Base-by-base conservation (phyloP, 2,329 filamentous ascomycete species). In the Microascus cirrosus region DNA sequence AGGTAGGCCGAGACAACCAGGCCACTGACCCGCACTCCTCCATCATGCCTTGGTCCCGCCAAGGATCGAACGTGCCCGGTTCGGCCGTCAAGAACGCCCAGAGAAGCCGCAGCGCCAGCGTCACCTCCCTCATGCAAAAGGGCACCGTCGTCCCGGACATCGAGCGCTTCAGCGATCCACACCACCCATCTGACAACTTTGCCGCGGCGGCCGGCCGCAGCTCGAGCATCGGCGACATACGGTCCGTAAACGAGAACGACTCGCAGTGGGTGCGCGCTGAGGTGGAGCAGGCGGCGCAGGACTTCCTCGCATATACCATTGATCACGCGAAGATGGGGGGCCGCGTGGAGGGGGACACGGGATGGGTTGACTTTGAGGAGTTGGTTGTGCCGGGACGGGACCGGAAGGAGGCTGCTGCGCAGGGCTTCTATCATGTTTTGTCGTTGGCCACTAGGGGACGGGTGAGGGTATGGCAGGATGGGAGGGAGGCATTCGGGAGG, bases 341-440 rank as follows among this genome's bases (percentile, higher is more conserved):
- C 13, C 63, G 63, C 20, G 28, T 51, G 20, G 53, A 59, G 55
- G 59, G 58, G 18, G 32, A 36, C 13, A 45, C 15, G 20, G 34
- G 52, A 11, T 82, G 77, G 70, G 74, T 94, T 50, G 73, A 78
- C 0, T 95, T 96, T 65, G 82, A 86, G 53, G 74, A 83, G 54
- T 71, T 96, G 11, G 81, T 94, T 52, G 76, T 81, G n/a, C 79
- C 83, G 0, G 66, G 66, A 11, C 70, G 75, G 53, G 72, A 74
- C 50, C 82, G 80, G 34, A 78, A 75, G 39, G 73, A 81, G 34
- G 83, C 90, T 13, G 88, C 86, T 10, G 84, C 87, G 2, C 87
- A 91, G 68, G 89, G 84, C 0, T 86, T 90, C 66, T 82, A 87
- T 71, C 88, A 94, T 67, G 77, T 89, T 2, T 78, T 95, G 15